Conservation (phyloP, 2,329 filamentous ascomycete genomes). For the Phoma sp. region DNA sequence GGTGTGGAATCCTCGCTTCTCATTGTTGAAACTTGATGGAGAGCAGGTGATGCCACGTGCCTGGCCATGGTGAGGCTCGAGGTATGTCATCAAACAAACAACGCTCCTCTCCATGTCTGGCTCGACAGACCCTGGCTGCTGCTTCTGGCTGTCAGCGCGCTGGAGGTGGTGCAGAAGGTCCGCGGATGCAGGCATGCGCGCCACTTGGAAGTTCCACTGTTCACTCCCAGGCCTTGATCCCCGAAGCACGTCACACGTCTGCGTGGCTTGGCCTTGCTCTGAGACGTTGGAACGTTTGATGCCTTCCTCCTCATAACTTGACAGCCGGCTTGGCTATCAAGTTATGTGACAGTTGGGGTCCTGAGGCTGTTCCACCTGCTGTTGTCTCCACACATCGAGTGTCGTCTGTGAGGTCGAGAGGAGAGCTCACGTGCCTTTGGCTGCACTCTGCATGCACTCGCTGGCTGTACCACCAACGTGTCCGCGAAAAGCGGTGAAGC, state of each 20-base stretch:
- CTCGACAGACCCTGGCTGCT: background rate
- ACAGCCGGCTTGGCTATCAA: constrained; percentile 33
- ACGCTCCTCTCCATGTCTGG: constrained; percentile 1
- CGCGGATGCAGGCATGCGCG: constrained; percentile 19
- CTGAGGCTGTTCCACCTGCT: constrained; percentile 26
- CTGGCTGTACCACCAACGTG: constrained; percentile 26
- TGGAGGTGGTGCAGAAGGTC: background rate
- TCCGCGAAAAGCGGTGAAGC: constrained; percentile 30
- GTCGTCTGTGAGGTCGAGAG: constrained; percentile 11
- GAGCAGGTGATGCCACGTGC: constrained; percentile 12
- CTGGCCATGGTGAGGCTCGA: constrained; percentile 4
- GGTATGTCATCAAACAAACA: constrained; percentile 16
- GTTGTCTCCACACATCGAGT: constrained; percentile 9
- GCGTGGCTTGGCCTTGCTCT: constrained; percentile 24
- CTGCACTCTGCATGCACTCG: constrained; percentile 16
- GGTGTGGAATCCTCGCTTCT: constrained; percentile 10
- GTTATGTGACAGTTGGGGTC: constrained; percentile 27
- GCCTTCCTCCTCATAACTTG: constrained; percentile 25
- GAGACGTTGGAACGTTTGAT: constrained; percentile 35
- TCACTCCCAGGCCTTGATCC: constrained; percentile 9
- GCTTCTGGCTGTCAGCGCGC: background rate
- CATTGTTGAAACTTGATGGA: constrained; percentile 6
- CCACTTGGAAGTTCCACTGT: constrained; percentile 18
- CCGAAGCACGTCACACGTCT: constrained; percentile 25
- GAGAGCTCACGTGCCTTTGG: constrained; percentile 5